Conservation (phyloP, 73 alveolate species). For the Urostyla sp. region DNA sequence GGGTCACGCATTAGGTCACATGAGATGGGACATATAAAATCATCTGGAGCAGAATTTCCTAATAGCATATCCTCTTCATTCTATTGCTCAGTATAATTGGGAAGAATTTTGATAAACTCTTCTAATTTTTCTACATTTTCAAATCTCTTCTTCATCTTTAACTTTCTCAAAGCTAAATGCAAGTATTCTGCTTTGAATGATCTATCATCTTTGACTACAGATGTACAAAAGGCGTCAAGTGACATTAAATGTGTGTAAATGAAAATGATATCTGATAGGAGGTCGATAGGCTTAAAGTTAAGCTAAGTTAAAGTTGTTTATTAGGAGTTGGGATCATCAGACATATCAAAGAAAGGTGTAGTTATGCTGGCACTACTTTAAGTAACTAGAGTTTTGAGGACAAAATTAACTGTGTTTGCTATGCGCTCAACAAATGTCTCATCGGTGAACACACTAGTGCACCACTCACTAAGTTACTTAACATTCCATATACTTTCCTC, state of each 20-base stretch:
- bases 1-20: slow-evolving; percentile 80
- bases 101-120: slow-evolving; percentile 58
- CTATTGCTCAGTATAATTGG: slow-evolving; percentile 36
- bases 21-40: slow-evolving; percentile 71
- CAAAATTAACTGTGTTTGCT: slow-evolving; percentile 72
- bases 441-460: slow-evolving; percentile 57
- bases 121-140: slow-evolving; percentile 40
- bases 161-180: slow-evolving; percentile 61
- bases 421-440: slow-evolving; percentile 75
- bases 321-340: slow-evolving; percentile 65
- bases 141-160: slow-evolving; percentile 47
- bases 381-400: slow-evolving; percentile 57
- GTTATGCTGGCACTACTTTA: slow-evolving; percentile 76
- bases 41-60: slow-evolving; percentile 76
- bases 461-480: slow-evolving; percentile 66
- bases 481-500: slow-evolving; percentile 70
- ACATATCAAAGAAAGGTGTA: slow-evolving; percentile 48
- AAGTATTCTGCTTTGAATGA: slow-evolving; percentile 63
- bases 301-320: slow-evolving; percentile 60
- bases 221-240: slow-evolving; percentile 61
- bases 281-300: slow-evolving; percentile 54
- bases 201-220: slow-evolving; percentile 75
- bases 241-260: slow-evolving; percentile 60
- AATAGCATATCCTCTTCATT: slow-evolving; percentile 61
- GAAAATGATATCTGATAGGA: slow-evolving; percentile 40